phyloP scores from a whole-genome alignment of 2,329 filamentous ascomycete genomes.

The Phialocephala subalpina region DNA sequence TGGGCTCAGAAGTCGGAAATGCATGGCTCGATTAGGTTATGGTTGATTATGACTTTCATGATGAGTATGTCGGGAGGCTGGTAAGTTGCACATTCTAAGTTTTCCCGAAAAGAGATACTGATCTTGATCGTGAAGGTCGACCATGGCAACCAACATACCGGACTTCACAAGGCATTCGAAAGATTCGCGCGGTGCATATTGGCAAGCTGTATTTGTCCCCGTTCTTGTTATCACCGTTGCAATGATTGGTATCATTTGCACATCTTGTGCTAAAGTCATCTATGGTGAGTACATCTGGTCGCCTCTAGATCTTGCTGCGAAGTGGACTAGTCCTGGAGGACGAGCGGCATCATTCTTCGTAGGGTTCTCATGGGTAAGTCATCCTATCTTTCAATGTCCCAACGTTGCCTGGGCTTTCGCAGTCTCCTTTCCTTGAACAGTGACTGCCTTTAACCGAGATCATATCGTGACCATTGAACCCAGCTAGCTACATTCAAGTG shows the following conservation, averaged over 20 bases:
- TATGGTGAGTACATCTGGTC: conserved; percentile 58
- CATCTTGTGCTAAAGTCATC: conserved; percentile 59
- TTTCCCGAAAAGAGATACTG: too few relatives aligned
- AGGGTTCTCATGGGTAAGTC: conserved; percentile 50
- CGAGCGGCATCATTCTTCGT: conserved; percentile 55
- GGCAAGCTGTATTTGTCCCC: conserved; percentile 30
- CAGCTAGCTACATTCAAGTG: too few relatives aligned
- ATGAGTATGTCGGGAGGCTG: conserved; percentile 19
- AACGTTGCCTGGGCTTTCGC: too few relatives aligned
- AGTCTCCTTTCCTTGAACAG: too few relatives aligned
- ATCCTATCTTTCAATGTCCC: too few relatives aligned
- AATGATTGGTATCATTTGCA: conserved; percentile 53
- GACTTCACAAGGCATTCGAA: conserved; percentile 51
- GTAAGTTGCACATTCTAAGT: not conserved
- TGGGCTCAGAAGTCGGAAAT: conserved; percentile 16
- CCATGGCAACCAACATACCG: conserved; percentile 45
- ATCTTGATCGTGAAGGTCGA: conserved; percentile 17
- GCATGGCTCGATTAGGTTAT: conserved; percentile 14
- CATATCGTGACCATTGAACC: too few relatives aligned
- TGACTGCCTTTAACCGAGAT: too few relatives aligned
- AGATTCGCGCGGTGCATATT: conserved; percentile 28
- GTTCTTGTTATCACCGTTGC: conserved; percentile 42
- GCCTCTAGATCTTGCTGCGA: conserved; percentile 51
- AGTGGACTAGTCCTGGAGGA: conserved; percentile 49
- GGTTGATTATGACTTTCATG: conserved; percentile 21